Evolutionary conservation across 1,284 basidiomycete genomes (phyloP), one percentile per base, ranked within the genome.

Genomic region (Apiotrichum gracile): DNA sequence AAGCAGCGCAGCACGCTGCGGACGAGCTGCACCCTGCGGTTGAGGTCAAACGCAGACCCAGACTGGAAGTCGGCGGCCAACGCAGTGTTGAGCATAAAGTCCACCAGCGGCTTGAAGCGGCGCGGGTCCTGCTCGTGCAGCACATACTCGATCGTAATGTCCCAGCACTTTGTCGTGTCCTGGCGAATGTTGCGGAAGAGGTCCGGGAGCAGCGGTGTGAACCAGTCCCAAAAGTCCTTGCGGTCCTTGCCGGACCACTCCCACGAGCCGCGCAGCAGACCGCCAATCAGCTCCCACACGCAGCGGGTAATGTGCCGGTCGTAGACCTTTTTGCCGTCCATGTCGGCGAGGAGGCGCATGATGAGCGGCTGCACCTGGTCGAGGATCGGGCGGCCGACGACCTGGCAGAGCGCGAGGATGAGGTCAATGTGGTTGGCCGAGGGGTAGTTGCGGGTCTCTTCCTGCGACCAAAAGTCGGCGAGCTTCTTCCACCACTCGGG

Each of bases 301-400:
- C 91, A 91, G 29, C 93, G 83, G 68, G 94, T 92, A 74, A 91
- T 89, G 78, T 91, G 94, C 53, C 91, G 87, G 69, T 97, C 89
- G 31, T 69, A 69, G 10, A 69, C 64, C 58, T 69, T 73, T 42
- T 61, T 73, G 46, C 38, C 35, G 14, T 67, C 72, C 61, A 70
- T 72, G 34, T 73, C 73, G 6, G 62, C 48, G 22, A 76, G 56
- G 40, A 69, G 66, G 24, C 49, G 59, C 17, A 71, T 67, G 27
- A 76, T 54, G 43, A 76, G 66, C 0, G 67, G 68, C 29, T 53
- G 59, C 47, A 72, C 56, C 24, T 62, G 57, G 27, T 69, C 61
- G 31, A 75, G 66, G 3, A 71, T 54, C 4, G 55, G 48, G 5
- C 57, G 44, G 17, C 67, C 67, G 43, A 69, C 71, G 14, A 79